Conservation (phyloP, 2,329 filamentous ascomycete genomes). For the Alternaria panax region DNA sequence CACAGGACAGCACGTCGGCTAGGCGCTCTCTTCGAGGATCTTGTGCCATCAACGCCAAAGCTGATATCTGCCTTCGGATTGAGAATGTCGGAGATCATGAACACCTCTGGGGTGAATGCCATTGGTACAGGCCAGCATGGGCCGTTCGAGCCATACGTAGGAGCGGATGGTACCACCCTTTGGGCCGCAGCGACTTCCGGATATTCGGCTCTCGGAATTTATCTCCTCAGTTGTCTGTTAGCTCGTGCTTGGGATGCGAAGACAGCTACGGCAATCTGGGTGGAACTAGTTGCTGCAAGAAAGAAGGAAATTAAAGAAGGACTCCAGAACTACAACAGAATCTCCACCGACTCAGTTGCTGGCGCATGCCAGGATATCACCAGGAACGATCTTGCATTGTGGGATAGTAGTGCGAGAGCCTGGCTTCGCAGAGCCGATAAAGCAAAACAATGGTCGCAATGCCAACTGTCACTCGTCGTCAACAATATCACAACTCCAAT, state of each 20-base stretch:
- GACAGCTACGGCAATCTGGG: conserved; percentile 48
- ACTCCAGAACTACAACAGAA: not conserved
- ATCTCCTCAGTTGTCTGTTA: conserved; percentile 51
- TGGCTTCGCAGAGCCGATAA: conserved; percentile 24
- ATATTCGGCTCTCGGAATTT: conserved; percentile 32
- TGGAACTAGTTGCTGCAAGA: conserved; percentile 38
- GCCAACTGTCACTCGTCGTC: conserved; percentile 21
- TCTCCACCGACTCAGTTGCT: conserved; percentile 36
- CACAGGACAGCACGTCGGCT: conserved; percentile 53
- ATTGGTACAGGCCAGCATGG: not conserved
- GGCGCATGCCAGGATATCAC: conserved; percentile 11
- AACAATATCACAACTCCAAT: conserved; percentile 19
- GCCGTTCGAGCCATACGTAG: conserved; percentile 32
- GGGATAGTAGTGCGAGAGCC: conserved; percentile 23
- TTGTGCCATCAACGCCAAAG: conserved; percentile 42
- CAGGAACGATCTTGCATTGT: conserved; percentile 15
- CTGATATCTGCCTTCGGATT: conserved; percentile 49
- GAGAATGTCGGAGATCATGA: conserved; percentile 33
- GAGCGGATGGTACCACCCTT: conserved; percentile 44
- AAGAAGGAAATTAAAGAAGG: conserved; percentile 5
- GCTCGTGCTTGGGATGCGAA: conserved; percentile 38
- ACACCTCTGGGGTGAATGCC: not conserved
- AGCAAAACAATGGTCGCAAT: conserved; percentile 6
- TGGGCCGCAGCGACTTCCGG: conserved; percentile 52
- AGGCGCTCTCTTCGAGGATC: conserved; percentile 50